Evolutionary conservation across 345 rosid species (phyloP), one percentile per base, ranked within the genome.

Genomic region (Ricinus communis): DNA sequence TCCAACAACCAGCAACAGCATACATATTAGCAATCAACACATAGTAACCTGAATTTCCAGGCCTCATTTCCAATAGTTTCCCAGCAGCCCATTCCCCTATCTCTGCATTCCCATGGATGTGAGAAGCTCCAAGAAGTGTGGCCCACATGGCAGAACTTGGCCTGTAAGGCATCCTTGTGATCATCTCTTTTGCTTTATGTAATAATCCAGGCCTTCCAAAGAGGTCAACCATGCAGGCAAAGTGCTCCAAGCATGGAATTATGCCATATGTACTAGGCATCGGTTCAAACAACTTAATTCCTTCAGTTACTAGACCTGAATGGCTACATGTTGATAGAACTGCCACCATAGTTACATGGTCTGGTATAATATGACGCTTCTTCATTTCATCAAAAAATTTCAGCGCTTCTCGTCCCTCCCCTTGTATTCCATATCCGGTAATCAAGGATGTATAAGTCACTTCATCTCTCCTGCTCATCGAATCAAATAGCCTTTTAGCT

Each of bases 301-400:
- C 96, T 82, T 90, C 87, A 33, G 59, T 21, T 68, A 90, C 83
- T 66, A 90, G 82, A 68, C 87, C 87, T 11, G 90, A 88, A 82
- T 92, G 96, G 57, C 97, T 90, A 71, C 94, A 92, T n/a, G 96
- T 94, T 19, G 96, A 81, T 66, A 92, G 86, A 74, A 87, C 84
- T 41, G 94, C 93, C 64, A 90, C 88, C 93, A 92, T 88, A n/a
- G 90, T 85, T 75, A 90, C 73, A 80, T 82, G 83, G 80, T 90
- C 96, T 18, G 96, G 97, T 77, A 65, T 84, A 65, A 90, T 82
- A 63, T 71, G 73, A 19, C 52, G 66, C 67, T 49, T 47, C 62
- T 70, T 59, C 94, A 92, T 92, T 77, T 88, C 90, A 62, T 82
- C 27, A 63, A 88, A 90, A 64, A 88, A 80, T 43, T 74, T 77